Base-by-base conservation (phyloP, 1,139 yeast species). In the Candida gigantensis region DNA sequence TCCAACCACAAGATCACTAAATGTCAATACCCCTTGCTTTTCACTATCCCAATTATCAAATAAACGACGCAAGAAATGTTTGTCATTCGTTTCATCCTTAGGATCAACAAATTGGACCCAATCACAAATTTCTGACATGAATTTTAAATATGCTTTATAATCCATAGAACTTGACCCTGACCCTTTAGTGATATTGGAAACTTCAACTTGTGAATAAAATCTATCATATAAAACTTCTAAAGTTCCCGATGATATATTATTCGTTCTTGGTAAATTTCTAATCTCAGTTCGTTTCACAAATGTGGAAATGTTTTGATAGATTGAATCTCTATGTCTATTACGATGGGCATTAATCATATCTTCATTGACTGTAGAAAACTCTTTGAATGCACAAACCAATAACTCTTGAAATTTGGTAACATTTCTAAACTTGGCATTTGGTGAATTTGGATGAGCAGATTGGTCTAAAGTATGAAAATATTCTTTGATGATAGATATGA, bases 231-330 rank as follows among this genome's bases (percentile, higher is more conserved):
- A 68, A 28, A 83, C 74, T 4, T 89, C 79, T 23, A 88, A 51
- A 25, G 86, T 78, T 1, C 72, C 79, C 26, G 63, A 68, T 3
- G 72, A 59, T 31, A 92, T 65, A 51, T 85, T 77, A 15, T 69
- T 71, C 0, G 88, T 77, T 51, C 82, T 83, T 17, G 94, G 90
- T 41, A 92, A 66, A 56, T 87, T 89, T 46, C 98, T 74, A 26
- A 92, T 59, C 57, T 92, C 97, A 0, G 97, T 88, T 41, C 96
- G 74, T 58, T 92, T 92, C 28, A 94, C 95, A 65, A 92, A 92
- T 0, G 82, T 72, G 47, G 94, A 95, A 45, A 92, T 88, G 43
- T 92, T 90, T 49, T 78, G 86, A 52, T 86, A 79, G 35, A 92
- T 90, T 25, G 81, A 77, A 50, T 82, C 81, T 58, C 90, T 82